These are phyloP conservation scores for Penicillium egyptiacum DNA, from an alignment of 495 filamentous ascomycete species.

Conservation along the genomic window DNA sequence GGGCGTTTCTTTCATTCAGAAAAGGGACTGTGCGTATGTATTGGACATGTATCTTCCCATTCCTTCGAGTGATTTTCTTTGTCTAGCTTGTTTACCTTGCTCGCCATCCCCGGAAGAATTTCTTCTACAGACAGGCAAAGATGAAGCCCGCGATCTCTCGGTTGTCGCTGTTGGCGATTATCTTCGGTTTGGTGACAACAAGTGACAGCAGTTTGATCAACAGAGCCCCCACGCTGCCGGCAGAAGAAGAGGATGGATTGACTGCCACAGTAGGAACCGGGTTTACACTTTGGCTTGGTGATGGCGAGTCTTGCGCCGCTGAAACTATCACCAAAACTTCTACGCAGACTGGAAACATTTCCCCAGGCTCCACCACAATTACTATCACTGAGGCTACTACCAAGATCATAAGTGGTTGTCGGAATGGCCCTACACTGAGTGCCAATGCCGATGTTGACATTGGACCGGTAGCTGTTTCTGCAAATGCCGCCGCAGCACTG, in stretches of 20 bases:
- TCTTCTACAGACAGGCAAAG: conserved; percentile 2
- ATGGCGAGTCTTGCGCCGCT: conserved; percentile 8
- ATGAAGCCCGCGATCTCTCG: conserved; percentile 14
- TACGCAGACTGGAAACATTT: conserved; percentile 10
- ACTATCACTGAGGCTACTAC: conserved; percentile 2
- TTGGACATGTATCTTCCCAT: not conserved
- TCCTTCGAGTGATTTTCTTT: not conserved
- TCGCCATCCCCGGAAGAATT: not conserved
- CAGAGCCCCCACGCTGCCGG: not conserved
- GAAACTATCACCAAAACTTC: conserved; percentile 15
- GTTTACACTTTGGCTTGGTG: conserved; percentile 14
- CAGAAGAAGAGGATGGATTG: not conserved
- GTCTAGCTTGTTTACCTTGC: not conserved
- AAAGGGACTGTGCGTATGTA: conserved; percentile 12
- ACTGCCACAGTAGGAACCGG: conserved; percentile 14
- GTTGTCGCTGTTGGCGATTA: conserved; percentile 18
- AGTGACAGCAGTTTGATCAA: not conserved
- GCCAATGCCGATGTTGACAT: not conserved
- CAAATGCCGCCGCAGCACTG: not conserved
- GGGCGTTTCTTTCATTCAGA: conserved; percentile 1
- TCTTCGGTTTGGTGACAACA: not conserved
- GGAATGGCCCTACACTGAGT: not conserved
- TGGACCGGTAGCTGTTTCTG: not conserved
- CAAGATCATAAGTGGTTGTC: not conserved
- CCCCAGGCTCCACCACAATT: not conserved